A percentile compares a stretch with the other conserved stretches of the same genome.
phyloP scores from a whole-genome alignment of 202 grass and related monocot genomes.

The Cymbopogon flexuosus region DNA sequence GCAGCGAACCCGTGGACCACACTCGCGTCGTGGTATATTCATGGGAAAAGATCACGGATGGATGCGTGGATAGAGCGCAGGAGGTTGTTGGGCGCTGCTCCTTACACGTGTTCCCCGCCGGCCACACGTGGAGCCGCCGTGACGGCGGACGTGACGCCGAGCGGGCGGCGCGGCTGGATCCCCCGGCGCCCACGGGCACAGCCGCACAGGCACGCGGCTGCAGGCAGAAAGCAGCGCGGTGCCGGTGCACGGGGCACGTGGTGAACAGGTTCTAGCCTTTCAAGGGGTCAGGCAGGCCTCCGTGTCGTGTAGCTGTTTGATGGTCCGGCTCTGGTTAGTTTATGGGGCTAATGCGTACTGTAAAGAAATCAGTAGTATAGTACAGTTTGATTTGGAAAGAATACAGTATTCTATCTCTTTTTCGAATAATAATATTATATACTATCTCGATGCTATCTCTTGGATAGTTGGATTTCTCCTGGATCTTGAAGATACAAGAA shows the following conservation, averaged over 20 bases:
- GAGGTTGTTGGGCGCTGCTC: neutral
- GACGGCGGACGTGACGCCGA: neutral
- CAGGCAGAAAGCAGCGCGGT: neutral
- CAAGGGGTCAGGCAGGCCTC: neutral
- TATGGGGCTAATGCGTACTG: too few relatives aligned
- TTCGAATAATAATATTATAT: neutral
- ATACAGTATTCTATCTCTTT: neutral
- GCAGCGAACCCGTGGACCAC: neutral
- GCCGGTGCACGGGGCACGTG: neutral
- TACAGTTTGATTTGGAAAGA: too few relatives aligned
- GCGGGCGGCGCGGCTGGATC: neutral
- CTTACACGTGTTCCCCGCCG: neutral
- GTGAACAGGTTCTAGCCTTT: too few relatives aligned
- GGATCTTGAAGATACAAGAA: neutral
- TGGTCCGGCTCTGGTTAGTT: neutral
- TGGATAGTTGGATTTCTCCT: neutral
- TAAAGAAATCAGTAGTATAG: neutral
- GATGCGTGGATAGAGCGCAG: neutral
- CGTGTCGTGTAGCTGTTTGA: neutral
- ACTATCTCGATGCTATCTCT: neutral
- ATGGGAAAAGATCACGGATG: neutral
- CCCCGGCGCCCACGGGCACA: neutral
- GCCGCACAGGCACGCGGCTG: too few relatives aligned
- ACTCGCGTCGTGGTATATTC: neutral
- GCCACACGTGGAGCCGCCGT: slow-evolving; percentile 13